phyloP scores from a whole-genome alignment of 306 rosid genomes.

The Vigna hirtella region DNA sequence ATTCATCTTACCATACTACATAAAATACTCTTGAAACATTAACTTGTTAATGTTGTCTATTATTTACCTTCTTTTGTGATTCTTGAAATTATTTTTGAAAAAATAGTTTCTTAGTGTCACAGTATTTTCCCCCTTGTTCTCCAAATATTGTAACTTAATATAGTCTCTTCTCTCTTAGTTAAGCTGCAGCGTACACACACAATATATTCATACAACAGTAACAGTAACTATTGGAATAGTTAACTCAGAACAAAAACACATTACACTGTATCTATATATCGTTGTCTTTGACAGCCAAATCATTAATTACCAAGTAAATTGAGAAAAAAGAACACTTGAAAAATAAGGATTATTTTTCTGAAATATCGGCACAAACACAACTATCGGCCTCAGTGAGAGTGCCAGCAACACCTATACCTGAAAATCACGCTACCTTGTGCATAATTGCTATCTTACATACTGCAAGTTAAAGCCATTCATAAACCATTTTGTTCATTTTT shows the following conservation, averaged over 20 bases:
- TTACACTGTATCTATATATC: background rate
- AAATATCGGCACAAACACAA: slow-evolving; percentile 1
- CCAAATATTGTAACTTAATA: no score
- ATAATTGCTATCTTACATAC: slow-evolving; percentile 26
- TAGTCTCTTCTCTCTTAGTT: no score
- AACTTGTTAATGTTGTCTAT: no score
- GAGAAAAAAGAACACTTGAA: background rate
- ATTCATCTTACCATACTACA: background rate
- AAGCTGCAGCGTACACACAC: no score
- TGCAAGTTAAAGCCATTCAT: slow-evolving; percentile 27
- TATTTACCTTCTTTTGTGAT: no score
- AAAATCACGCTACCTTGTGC: slow-evolving; percentile 25
- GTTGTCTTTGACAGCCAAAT: background rate
- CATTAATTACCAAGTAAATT: background rate
- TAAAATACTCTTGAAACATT: background rate
- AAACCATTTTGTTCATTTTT: slow-evolving; percentile 58
- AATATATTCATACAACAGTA: background rate
- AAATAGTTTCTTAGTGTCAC: no score
- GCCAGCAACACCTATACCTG: background rate
- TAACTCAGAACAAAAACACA: background rate
- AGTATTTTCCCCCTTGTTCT: no score
- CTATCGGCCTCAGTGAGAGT: background rate
- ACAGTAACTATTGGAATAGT: background rate
- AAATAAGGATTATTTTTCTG: background rate
- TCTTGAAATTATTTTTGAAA: no score